phyloP scores from a whole-genome alignment of 768 basidiomycete genomes.

The Lactarius psammicola region DNA sequence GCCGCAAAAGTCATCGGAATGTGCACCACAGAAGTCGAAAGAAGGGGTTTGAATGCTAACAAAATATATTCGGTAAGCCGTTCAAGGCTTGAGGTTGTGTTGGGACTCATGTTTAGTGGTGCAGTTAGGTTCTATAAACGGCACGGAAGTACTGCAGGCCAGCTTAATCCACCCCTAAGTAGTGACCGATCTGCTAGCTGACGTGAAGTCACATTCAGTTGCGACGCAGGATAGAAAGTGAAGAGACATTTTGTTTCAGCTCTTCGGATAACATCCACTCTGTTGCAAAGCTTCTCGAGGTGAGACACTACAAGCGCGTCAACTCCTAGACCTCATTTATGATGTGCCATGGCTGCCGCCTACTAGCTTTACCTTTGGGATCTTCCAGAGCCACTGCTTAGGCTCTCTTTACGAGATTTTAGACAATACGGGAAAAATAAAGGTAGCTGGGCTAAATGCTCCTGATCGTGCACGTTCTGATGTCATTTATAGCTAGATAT shows the following conservation, averaged over 20 bases:
- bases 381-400: constrained; percentile 90
- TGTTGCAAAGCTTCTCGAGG: constrained; percentile 83
- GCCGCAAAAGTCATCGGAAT: constrained; percentile 78
- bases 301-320: constrained; percentile 34
- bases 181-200: background rate
- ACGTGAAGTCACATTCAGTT: constrained; percentile 45
- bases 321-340: background rate
- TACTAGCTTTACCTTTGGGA: constrained; percentile 77
- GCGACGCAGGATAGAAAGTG: constrained; percentile 86
- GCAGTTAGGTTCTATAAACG: constrained; percentile 69
- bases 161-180: constrained; percentile 24
- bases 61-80: constrained; percentile 72
- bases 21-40: constrained; percentile 81
- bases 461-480: background rate
- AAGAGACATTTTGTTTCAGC: constrained; percentile 69
- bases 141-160: constrained; percentile 80
- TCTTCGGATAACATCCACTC: constrained; percentile 76
- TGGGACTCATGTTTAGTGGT: constrained; percentile 16
- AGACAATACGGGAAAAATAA: constrained; percentile 75
- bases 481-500: constrained; percentile 58
- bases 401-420: constrained; percentile 73
- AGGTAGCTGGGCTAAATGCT: constrained; percentile 43
- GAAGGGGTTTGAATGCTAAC: constrained; percentile 71
- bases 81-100: constrained; percentile 3
- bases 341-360: no score